Base-by-base conservation (phyloP, 345 rosid species). In the Turnera subulata region DNA sequence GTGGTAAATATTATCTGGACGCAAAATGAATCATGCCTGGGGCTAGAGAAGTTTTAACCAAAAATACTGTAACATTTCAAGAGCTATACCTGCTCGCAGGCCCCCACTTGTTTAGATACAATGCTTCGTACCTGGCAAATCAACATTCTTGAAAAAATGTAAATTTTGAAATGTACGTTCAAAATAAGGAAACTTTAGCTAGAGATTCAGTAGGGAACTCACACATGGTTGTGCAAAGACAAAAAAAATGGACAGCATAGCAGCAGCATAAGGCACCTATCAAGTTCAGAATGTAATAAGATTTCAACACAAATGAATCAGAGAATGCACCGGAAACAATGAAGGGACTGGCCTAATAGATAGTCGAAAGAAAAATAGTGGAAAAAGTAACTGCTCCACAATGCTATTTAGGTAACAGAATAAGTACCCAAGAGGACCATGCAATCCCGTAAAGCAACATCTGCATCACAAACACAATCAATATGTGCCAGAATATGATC, bases 191-290 rank as follows among this genome's bases (percentile, higher is more conserved):
- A 40, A 40, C 9, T 40, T 40, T 40, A 12, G 13, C 5, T 29
- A 59, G 15, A 35, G 40, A 47, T n/a, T 52, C 53, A 37, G 58
- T 2, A 19, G 50, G 40, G 45, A 71, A 72, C 98, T 81, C 72
- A 91, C 96, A 45, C 92, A 88, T 2, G 98, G 95, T 6, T 78
- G 84, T 2, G 84, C 22, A 57, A 91, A 84, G 62, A 88, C 79
- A 39, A 63, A 80, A 47, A 84, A 62, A 56, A 82, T 37, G 56
- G 92, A 71, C 66, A 86, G 70, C 70, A 76, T 61, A 29, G 96
- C 84, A 40, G 95, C 82, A 45, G 73, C 80, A 67, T 91, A 91
- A 61, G 98, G 96, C 62, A 86, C 95, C 98, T 88, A 60, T 42
- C 23, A 64, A 23, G 16, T 8, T 20, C 45, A 16, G 39, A 16